Conservation (phyloP, 257 asterid species). For the Lavandula angustifolia region DNA sequence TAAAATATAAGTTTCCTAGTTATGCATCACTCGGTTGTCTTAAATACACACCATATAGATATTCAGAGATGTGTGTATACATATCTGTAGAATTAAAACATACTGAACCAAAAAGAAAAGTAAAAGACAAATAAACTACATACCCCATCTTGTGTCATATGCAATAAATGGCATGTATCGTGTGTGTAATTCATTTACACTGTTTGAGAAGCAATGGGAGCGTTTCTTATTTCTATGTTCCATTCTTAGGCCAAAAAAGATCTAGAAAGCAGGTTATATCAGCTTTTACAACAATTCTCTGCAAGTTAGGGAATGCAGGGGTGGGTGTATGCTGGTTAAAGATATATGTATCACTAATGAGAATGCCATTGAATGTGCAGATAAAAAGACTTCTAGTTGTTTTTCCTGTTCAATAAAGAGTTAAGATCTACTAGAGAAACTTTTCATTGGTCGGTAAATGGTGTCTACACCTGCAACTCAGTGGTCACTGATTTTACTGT, state of each 20-base stretch:
- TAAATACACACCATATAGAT: neutral
- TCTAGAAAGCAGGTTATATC: neutral
- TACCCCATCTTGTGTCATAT: neutral
- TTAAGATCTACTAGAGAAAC: neutral
- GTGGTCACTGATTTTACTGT: neutral
- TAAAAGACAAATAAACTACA: neutral
- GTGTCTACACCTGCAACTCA: neutral
- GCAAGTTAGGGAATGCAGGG: neutral
- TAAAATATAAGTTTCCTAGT: constrained; percentile 32
- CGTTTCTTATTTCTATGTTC: constrained; percentile 1
- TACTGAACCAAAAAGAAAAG: neutral
- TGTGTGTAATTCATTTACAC: neutral
- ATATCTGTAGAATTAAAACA: neutral
- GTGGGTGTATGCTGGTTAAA: neutral
- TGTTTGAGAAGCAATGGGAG: neutral
- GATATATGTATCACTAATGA: neutral
- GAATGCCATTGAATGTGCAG: neutral
- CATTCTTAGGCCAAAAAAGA: neutral
- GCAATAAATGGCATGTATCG: constrained; percentile 12
- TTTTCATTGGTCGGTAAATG: neutral
- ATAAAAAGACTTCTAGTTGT: neutral
- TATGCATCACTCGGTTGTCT: neutral
- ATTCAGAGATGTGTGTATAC: neutral
- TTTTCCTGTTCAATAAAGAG: neutral
- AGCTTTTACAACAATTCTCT: neutral